phyloP scores from a whole-genome alignment of 2,329 filamentous ascomycete genomes.

The Knoxdaviesia proteae region DNA sequence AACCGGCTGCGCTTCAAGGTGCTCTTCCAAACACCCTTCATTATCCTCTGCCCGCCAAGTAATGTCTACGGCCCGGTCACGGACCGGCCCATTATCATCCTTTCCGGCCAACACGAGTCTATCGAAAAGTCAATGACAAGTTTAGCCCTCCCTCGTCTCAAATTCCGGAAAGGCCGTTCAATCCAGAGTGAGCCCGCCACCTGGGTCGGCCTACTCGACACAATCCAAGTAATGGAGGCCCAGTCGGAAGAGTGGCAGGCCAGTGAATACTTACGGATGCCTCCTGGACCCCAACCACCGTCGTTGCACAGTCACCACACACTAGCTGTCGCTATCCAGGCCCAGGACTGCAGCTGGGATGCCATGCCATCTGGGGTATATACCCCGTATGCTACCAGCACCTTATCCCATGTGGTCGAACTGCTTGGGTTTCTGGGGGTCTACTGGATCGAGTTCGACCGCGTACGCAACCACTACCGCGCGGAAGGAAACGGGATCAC shows the following conservation, averaged over 20 bases:
- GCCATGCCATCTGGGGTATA: slow-evolving; percentile 25
- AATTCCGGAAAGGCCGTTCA: too few species aligned
- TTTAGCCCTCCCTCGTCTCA: too few species aligned
- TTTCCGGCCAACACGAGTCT: background rate
- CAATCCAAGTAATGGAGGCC: slow-evolving; percentile 27
- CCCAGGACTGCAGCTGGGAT: slow-evolving; percentile 26
- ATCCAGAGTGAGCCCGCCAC: too few species aligned
- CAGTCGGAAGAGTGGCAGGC: slow-evolving; percentile 25
- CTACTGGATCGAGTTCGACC: slow-evolving; percentile 38
- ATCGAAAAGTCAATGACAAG: too few species aligned
- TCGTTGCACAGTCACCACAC: slow-evolving; percentile 18
- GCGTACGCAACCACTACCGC: slow-evolving; percentile 26
- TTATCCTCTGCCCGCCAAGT: slow-evolving; percentile 23
- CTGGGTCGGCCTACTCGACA: slow-evolving; percentile 29
- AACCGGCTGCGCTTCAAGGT: slow-evolving; percentile 28
- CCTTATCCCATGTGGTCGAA: slow-evolving; percentile 32
- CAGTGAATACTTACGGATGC: slow-evolving; percentile 11
- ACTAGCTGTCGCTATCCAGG: slow-evolving; percentile 24
- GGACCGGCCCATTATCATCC: background rate
- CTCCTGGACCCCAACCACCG: slow-evolving; percentile 6
- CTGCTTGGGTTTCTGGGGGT: slow-evolving; percentile 33
- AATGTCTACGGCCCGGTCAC: slow-evolving; percentile 17
- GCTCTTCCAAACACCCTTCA: slow-evolving; percentile 25
- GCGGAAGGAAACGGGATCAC: slow-evolving; percentile 34
- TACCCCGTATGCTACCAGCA: slow-evolving; percentile 30